Evolutionary conservation across 225 moss, liverwort and hornwort genomes (phyloP).

Genomic region (Pseudoscleropodium purum): DNA sequence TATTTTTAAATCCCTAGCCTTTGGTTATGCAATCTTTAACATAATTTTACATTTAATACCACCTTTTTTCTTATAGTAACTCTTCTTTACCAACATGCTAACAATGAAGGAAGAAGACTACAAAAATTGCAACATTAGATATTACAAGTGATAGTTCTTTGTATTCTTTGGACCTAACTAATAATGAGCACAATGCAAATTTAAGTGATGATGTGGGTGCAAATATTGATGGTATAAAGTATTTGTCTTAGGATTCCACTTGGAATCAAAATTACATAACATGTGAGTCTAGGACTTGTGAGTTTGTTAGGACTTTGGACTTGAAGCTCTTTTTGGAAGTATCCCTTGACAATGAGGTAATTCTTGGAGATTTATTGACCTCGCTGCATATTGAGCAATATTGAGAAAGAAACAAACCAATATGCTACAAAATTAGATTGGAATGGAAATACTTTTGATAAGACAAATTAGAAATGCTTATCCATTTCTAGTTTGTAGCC

Average conservation of each 20-base stretch:
- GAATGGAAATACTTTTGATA: background rate
- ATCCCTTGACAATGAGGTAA: background rate
- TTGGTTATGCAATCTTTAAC: no score
- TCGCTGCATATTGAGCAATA: background rate
- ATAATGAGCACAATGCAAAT: background rate
- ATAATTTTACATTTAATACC: background rate
- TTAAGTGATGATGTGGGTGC: background rate
- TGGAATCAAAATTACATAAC: background rate
- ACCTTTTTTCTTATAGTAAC: background rate
- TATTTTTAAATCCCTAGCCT: no score
- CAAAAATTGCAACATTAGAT: background rate
- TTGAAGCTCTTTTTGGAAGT: background rate
- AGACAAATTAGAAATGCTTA: background rate
- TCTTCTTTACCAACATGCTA: rapidly evolving
- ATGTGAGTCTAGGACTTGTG: background rate
- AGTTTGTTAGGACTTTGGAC: background rate
- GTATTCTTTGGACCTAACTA: background rate
- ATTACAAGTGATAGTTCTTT: background rate
- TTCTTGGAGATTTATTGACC: background rate
- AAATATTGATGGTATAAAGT: background rate
- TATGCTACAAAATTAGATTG: background rate
- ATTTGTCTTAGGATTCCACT: rapidly evolving
- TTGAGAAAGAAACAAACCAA: rapidly evolving
- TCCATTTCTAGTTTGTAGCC: background rate
- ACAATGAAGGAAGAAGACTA: rapidly evolving